These are phyloP conservation scores for Melanomma pulvis-pyrius DNA, from an alignment of 495 filamentous ascomycete genomes.

Conservation along the genomic window DNA sequence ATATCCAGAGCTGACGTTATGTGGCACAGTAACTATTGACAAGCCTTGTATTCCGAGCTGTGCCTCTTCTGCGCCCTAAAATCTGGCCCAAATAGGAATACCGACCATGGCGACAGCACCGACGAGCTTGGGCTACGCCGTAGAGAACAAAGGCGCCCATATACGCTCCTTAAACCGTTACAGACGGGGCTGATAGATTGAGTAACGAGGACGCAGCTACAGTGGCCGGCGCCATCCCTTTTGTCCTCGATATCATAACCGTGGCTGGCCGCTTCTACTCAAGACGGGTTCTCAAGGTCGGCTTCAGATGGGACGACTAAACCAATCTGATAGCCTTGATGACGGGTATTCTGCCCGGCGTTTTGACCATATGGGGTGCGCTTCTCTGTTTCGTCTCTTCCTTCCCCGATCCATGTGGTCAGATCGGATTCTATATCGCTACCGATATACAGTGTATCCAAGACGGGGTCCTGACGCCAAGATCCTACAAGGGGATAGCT, in stretches of 20 bases:
- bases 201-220: background rate
- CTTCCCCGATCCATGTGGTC: background rate
- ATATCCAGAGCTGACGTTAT: no score
- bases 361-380: constrained; percentile 3
- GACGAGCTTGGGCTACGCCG: background rate
- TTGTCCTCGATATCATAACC: constrained; percentile 6
- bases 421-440: constrained; percentile 2
- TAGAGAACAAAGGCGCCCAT: background rate
- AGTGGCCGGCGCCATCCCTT: background rate
- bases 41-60: constrained; percentile 1
- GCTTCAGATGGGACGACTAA: constrained; percentile 2
- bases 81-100: background rate
- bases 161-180: background rate
- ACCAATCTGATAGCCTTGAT: constrained; percentile 1
- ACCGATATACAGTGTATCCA: no score
- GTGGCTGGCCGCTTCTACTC: constrained; percentile 7
- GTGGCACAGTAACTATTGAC: constrained; percentile 2
- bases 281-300: background rate
- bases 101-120: background rate
- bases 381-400: constrained; percentile 6
- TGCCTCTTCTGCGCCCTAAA: no score
- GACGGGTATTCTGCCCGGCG: background rate
- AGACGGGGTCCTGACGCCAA: no score
- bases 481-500: no score
- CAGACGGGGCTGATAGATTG: background rate